These are phyloP conservation scores for Sporothrix euskadiensis DNA, from an alignment of 2,329 filamentous ascomycete genomes.

Conservation along the genomic window DNA sequence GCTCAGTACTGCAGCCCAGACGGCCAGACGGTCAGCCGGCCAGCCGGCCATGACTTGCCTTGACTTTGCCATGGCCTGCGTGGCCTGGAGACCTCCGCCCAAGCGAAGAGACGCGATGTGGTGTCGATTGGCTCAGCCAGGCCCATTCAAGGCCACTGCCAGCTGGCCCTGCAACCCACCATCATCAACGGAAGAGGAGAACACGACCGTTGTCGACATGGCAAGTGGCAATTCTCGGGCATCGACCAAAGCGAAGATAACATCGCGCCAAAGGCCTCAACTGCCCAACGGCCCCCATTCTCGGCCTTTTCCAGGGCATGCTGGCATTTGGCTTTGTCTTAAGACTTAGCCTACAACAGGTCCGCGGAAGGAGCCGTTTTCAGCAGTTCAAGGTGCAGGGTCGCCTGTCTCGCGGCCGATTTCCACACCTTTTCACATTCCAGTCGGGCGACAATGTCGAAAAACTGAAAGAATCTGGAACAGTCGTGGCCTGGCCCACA, in stretches of 20 bases:
- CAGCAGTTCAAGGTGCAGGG: slow-evolving; percentile 1
- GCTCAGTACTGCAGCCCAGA: background rate
- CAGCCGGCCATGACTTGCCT: background rate
- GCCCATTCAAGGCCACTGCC: background rate
- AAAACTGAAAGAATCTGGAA: background rate
- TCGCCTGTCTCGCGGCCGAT: background rate
- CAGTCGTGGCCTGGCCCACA: background rate
- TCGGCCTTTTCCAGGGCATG: slow-evolving; percentile 5
- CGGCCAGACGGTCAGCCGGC: background rate
- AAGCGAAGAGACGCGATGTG: background rate
- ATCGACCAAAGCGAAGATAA: background rate
- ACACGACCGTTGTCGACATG: background rate
- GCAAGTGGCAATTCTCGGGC: background rate
- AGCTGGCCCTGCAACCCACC: slow-evolving; percentile 1
- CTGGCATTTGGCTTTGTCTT: background rate
- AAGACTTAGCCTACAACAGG: slow-evolving; percentile 7
- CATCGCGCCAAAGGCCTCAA: background rate
- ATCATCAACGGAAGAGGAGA: background rate
- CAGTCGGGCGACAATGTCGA: background rate
- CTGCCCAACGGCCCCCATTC: background rate
- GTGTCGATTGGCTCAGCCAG: background rate
- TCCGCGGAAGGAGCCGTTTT: slow-evolving; percentile 17
- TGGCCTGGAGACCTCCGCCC: background rate
- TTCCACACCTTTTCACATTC: background rate
- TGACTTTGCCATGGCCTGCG: background rate